Base-by-base conservation (phyloP, 108 stramenopile genomes). In the Heterococcus sp. region DNA sequence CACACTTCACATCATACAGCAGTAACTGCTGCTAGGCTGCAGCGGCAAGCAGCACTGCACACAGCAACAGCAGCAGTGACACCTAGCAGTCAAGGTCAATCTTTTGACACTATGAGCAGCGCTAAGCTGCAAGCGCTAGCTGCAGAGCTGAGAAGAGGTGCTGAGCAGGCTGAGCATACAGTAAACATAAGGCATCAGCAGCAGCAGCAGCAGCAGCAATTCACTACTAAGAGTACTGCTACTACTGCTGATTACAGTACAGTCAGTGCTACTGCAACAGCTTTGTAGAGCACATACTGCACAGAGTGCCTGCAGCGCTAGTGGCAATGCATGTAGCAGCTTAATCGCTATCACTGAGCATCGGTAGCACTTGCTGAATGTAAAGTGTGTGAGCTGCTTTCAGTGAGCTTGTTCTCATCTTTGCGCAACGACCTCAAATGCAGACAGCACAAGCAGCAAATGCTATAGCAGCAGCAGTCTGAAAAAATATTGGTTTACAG, bases 251-350 rank as follows among this genome's bases (percentile, higher is more conserved):
- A 28, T 1, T 36, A 71, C 4, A 71, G 37, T 5, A 38, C 37
- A 21, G 70, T 37, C 1, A 71, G 8, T 2, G 29, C 35, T 29
- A 26, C 32, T 29, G 33, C 2, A 36, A 38, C 3, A 71, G 21
- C 70, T 14, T 31, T 11, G 63, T 35, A 36, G 74, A 31, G 32
- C 36, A 75, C 64, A 30, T 36, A 0, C 63, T 37, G 1, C 30
- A 58, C 29, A 65, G 65, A 2, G 65, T 37, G 33, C 37, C 74
- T 28, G 72, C 64, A n/a, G 58, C 72, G n/a, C 74, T 65, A 0
- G 66, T 65, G 74, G 66, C 65, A 37, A 66, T 65, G 26, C 65
- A 65, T 37, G 66, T 37, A 21, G 65, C 74, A 3, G 65, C 74
- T 11, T 37, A 66, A 5, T 36, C 66, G 1, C 74, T 66, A 37